Evolutionary conservation across 108 stramenopile genomes (phyloP), one percentile per base, ranked within the genome.

Genomic region (Skeletonema costatum): DNA sequence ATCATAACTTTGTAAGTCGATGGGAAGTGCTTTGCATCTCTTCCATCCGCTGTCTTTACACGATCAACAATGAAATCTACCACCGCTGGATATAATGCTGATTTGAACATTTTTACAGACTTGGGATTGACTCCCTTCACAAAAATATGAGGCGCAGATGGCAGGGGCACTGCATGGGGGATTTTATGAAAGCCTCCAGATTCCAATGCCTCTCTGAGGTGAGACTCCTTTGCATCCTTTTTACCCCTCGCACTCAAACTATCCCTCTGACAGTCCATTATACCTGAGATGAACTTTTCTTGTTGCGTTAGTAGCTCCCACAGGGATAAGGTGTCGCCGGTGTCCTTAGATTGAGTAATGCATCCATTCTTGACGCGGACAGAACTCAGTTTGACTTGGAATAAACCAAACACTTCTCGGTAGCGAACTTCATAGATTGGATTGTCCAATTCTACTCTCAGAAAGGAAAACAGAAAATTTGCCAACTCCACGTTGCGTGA

Each of bases 31-130:
- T 72, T 84, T 32, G 42, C 74, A 53, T 29, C 41, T 39, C 51
- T 56, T 68, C 13, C 53, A 14, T 2, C 33, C 17, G 21, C 39
- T 29, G 56, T 51, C 32, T 78, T 75, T 32, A 85, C 63, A 8
- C 64, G 74, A 53, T 90, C 87, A 32, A 92, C 87, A 68, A 85
- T 64, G 78, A 99, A 99, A 32, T 93, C 92, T 16, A 99, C 76
- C 9, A 98, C 90, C 12, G 96, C 96, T n/a, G 98, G 98, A 81
- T 98, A 98, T 16, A 99, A 73, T 8, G 98, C 98, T 10, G 94
- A 93, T 56, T 90, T 90, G 89, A 97, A 99, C 85, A 99, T 96
- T 66, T 86, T 89, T 5, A 90, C 88, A 38, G 83, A 84, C 31
- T 82, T 60, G 9, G 85, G 76, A 60, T 85, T 77, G 30, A 96